A percentile compares a stretch with the other conserved stretches of the same genome.
phyloP scores from a whole-genome alignment of 2,329 filamentous ascomycete genomes.

The Alternaria burnsii region DNA sequence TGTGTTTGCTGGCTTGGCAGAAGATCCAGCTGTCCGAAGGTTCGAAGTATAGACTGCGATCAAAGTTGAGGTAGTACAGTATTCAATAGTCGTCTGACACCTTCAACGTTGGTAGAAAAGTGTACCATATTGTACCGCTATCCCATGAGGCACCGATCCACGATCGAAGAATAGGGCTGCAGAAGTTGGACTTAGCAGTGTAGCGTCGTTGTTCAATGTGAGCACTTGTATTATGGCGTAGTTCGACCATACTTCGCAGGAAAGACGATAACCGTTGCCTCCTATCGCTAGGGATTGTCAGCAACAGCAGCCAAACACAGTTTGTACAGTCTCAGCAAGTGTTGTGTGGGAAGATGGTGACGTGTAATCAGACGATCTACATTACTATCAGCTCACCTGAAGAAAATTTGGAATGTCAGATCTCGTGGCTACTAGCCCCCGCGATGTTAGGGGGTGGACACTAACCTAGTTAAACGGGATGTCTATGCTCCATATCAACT shows the following conservation, averaged over 20 bases:
- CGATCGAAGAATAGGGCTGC: not conserved
- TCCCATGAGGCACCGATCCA: not conserved
- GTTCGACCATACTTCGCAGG: not conserved
- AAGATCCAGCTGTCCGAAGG: not conserved
- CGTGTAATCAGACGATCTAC: not conserved
- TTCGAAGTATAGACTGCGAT: not conserved
- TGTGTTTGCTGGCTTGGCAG: not conserved
- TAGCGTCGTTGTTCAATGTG: not conserved
- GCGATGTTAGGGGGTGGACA: not conserved
- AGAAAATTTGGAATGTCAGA: not conserved
- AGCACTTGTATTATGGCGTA: not conserved
- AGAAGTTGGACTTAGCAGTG: not conserved
- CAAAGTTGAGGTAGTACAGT: not conserved
- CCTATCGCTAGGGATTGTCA: not conserved
- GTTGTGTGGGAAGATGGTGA: not conserved
- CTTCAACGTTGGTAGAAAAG: not conserved
- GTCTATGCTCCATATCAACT: not conserved
- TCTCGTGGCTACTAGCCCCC: not conserved
- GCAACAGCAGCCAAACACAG: not conserved
- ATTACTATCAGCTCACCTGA: not conserved
- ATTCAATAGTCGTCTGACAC: not conserved
- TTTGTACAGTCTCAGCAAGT: not conserved
- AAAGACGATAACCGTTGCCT: not conserved
- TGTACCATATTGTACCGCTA: not conserved
- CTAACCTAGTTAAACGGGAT: not conserved